Conservation (phyloP, 2,329 filamentous ascomycete genomes). For the Fusarium neocosmosporiellum region DNA sequence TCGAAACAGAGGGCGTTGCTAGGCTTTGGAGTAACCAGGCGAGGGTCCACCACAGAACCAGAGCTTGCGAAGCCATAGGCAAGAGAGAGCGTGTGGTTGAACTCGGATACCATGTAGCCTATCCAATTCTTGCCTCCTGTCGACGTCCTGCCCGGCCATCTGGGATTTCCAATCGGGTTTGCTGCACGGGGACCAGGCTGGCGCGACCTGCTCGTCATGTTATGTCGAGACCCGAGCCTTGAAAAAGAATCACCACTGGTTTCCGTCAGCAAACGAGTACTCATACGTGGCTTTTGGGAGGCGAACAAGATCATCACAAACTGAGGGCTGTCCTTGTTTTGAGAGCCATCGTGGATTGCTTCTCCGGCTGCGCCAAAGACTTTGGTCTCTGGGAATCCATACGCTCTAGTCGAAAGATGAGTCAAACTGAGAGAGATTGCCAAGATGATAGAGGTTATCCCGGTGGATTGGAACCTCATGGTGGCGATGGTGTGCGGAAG, state of each 20-base stretch:
- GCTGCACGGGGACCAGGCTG: not conserved
- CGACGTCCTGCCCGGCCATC: constrained; percentile 8
- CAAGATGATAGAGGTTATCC: not conserved
- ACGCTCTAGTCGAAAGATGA: not conserved
- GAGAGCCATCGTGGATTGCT: not conserved
- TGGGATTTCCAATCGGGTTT: constrained; percentile 15
- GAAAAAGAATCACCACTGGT: constrained; percentile 13
- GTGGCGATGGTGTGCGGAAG: not conserved
- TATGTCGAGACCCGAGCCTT: not conserved
- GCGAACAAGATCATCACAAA: constrained; percentile 8
- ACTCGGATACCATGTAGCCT: not conserved
- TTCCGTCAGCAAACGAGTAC: not conserved
- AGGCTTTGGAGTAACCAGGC: not conserved
- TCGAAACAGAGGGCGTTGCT: not conserved
- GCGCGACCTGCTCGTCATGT: not conserved
- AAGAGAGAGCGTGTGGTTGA: constrained; percentile 9
- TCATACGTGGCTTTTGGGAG: too few species aligned
- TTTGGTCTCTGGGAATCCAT: not conserved
- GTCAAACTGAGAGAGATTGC: not conserved
- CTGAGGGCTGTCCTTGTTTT: not conserved
- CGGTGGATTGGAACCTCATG: not conserved
- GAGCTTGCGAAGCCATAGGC: not conserved
- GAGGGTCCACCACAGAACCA: not conserved
- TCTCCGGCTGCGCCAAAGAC: not conserved
- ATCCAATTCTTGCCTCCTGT: constrained; percentile 12